Percentiles rank a stretch among this genome's conserved stretches.
These are phyloP conservation scores for Camelina neglecta DNA, from an alignment of 345 rosid species.

Conservation along the genomic window DNA sequence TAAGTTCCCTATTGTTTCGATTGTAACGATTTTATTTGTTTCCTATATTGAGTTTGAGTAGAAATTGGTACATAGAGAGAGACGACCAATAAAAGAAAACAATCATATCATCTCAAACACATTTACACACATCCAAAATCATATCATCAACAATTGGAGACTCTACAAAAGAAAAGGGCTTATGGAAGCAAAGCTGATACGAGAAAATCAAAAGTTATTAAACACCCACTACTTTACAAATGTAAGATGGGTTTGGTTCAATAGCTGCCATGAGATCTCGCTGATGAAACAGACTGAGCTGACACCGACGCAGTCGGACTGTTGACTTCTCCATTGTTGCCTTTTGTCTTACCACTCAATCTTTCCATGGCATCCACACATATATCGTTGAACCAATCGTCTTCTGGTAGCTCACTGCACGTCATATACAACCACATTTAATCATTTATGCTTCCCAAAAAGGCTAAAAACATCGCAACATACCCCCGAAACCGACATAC, in stretches of 20 bases:
- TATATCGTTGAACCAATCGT: constrained; percentile 86
- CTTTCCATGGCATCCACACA: constrained; percentile 85
- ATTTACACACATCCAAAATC: constrained; percentile 28
- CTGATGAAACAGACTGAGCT: constrained; percentile 93
- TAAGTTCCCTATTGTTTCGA: too few species aligned
- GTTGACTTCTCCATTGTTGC: constrained; percentile 71
- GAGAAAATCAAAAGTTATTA: constrained; percentile 33
- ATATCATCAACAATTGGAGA: constrained; percentile 37
- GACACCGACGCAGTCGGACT: constrained; percentile 99
- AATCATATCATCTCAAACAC: constrained; percentile 25
- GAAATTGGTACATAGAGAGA: neutral
- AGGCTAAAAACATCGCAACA: neutral
- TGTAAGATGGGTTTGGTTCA: constrained; percentile 36
- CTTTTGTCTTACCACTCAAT: constrained; percentile 83
- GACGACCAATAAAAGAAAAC: neutral
- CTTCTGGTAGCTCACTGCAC: constrained; percentile 83
- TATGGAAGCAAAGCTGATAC: constrained; percentile 8
- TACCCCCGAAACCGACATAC: constrained; percentile 45
- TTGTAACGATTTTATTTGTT: too few species aligned
- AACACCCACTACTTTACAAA: constrained; percentile 27
- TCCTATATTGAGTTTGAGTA: too few species aligned
- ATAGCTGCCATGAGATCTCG: constrained; percentile 86
- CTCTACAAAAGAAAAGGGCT: constrained; percentile 30
- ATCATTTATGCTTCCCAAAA: constrained; percentile 6
- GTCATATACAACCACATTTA: constrained; percentile 19